Conservation (phyloP, 2,329 filamentous ascomycete genomes). For the Penicillium polonicum region DNA sequence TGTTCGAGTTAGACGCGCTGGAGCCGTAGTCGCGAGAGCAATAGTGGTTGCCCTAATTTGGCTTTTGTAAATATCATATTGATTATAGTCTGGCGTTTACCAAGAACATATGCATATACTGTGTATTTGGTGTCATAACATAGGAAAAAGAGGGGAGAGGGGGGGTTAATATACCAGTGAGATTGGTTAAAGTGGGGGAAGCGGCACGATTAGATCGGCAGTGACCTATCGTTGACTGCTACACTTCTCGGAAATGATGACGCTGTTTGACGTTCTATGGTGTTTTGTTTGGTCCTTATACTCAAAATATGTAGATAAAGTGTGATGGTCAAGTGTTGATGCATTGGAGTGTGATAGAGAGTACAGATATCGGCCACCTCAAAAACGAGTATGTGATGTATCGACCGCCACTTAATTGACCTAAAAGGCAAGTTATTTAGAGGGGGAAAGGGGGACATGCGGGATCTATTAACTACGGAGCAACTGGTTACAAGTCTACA, state of each 20-base stretch:
- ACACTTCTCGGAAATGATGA: background rate
- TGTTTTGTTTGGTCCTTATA: background rate
- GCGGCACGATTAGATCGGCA: background rate
- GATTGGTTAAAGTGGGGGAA: background rate
- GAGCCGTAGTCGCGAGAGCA: slow-evolving; percentile 64
- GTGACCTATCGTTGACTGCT: background rate
- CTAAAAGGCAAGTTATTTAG: background rate
- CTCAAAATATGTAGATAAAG: background rate
- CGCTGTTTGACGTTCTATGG: too few species aligned
- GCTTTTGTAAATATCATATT: background rate
- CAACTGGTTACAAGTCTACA: background rate
- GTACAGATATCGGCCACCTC: background rate
- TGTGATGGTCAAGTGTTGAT: background rate
- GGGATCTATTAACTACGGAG: too few species aligned
- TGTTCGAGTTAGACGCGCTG: slow-evolving; percentile 55
- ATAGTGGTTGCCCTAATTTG: slow-evolving; percentile 63
- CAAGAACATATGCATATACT: background rate
- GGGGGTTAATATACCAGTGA: background rate
- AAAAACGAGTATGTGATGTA: background rate
- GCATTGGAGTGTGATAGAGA: background rate
- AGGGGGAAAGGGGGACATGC: background rate
- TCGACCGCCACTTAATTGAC: background rate
- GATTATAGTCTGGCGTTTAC: background rate
- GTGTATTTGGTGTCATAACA: background rate
- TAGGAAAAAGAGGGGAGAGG: background rate